Percentiles rank a stretch among this genome's conserved stretches.
phyloP scores from a whole-genome alignment of 768 basidiomycete species.

The Hericium rajendrae region DNA sequence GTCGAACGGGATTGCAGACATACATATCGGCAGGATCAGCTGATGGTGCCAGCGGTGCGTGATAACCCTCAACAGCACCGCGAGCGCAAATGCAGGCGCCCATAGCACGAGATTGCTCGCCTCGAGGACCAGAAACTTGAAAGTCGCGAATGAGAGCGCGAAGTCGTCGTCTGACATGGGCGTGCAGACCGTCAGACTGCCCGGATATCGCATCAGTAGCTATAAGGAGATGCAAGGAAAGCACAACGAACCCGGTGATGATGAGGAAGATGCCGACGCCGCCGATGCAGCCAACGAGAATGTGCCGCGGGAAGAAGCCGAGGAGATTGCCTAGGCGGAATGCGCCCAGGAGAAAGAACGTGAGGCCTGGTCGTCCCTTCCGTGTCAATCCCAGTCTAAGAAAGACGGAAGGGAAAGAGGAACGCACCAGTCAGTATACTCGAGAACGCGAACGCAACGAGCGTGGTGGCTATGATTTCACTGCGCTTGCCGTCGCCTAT shows the following conservation, averaged over 20 bases:
- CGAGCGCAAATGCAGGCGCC: slow-evolving; percentile 69
- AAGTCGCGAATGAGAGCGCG: slow-evolving; percentile 49
- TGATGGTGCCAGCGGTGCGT: slow-evolving; percentile 79
- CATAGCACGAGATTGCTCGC: slow-evolving; percentile 61
- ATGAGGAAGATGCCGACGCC: slow-evolving; percentile 94
- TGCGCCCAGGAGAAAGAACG: slow-evolving; percentile 81
- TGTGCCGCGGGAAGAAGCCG: slow-evolving; percentile 94
- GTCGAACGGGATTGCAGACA: slow-evolving; percentile 25
- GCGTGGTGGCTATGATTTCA: slow-evolving; percentile 84
- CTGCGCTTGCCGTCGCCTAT: slow-evolving; percentile 61
- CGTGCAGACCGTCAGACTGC: slow-evolving; percentile 74
- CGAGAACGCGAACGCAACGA: slow-evolving; percentile 81
- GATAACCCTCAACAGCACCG: slow-evolving; percentile 67
- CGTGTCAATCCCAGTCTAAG: background rate
- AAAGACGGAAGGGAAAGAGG: background rate
- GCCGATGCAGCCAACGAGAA: slow-evolving; percentile 93
- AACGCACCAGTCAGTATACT: slow-evolving; percentile 73
- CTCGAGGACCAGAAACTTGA: slow-evolving; percentile 57
- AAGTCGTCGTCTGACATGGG: slow-evolving; percentile 76
- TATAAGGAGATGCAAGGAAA: background rate
- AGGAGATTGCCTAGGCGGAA: slow-evolving; percentile 78
- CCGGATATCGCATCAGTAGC: background rate
- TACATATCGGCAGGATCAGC: slow-evolving; percentile 82
- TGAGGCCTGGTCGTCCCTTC: slow-evolving; percentile 37
- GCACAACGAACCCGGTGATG: slow-evolving; percentile 62